phyloP scores from a whole-genome alignment of 1,284 basidiomycete genomes.

The Takashimella tepidaria region DNA sequence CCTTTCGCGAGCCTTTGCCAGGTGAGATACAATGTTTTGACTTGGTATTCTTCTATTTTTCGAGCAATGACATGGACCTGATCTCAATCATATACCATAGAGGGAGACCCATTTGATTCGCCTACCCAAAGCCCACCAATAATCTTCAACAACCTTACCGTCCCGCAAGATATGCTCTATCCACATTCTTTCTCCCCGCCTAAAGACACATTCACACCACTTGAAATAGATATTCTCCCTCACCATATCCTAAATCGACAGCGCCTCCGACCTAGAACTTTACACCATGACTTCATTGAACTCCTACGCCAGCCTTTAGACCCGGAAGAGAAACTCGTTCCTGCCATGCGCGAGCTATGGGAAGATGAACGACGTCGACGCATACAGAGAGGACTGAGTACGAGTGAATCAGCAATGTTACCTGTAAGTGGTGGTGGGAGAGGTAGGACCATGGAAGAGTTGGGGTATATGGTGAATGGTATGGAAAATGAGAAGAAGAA shows the following conservation, averaged over 20 bases:
- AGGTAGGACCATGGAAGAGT: conserved; percentile 34
- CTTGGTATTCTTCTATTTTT: no score
- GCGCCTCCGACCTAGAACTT: conserved; percentile 58
- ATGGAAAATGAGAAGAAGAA: conserved; percentile 26
- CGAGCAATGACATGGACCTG: background rate
- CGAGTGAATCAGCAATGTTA: conserved; percentile 39
- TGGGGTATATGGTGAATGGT: conserved; percentile 36
- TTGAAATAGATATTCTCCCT: conserved; percentile 79
- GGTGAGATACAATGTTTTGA: no score
- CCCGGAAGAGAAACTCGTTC: conserved; percentile 71
- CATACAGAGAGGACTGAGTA: conserved; percentile 53
- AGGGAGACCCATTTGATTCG: conserved; percentile 33
- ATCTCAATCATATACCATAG: conserved; percentile 11
- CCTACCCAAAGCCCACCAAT: conserved; percentile 15
- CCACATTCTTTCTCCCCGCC: conserved; percentile 51
- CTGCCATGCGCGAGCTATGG: conserved; percentile 88
- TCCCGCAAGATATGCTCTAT: conserved; percentile 35
- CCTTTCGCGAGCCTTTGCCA: conserved; percentile 52
- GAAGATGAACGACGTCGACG: conserved; percentile 81
- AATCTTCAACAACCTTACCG: conserved; percentile 32
- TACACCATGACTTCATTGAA: conserved; percentile 69
- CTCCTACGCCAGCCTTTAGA: conserved; percentile 52
- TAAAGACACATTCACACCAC: conserved; percentile 62
- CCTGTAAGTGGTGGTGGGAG: conserved; percentile 42
- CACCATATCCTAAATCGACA: conserved; percentile 81